Evolutionary conservation across 2,329 filamentous ascomycete genomes (phyloP).

Genomic region (Pseudogymnoascus sp.): DNA sequence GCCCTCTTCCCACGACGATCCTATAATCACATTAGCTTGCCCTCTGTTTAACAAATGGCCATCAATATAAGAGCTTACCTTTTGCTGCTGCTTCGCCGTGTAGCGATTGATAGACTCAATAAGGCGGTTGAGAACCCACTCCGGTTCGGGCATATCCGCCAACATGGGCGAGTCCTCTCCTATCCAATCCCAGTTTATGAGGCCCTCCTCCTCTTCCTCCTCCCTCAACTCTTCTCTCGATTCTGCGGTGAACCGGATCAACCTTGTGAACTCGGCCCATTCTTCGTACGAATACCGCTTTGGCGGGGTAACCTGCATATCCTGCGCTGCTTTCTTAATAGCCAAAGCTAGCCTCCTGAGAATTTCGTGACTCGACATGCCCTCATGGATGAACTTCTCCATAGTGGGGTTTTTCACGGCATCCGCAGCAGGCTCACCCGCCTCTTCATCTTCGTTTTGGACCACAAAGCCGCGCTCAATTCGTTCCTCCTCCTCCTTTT

Average conservation of each 20-base stretch:
- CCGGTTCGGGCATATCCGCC: conserved; percentile 52
- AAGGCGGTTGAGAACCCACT: conserved; percentile 59
- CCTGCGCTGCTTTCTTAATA: conserved; percentile 48
- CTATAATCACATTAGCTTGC: not conserved
- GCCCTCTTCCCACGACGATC: not conserved
- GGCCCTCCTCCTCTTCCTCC: conserved; percentile 48
- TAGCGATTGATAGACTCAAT: conserved; percentile 52
- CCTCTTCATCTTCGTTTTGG: conserved; percentile 29
- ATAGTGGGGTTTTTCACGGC: conserved; percentile 11
- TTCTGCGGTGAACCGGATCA: conserved; percentile 50
- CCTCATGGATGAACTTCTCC: conserved; percentile 1
- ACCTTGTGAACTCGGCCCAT: conserved; percentile 57
- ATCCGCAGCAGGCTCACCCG: conserved; percentile 11
- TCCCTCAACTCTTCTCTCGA: conserved; percentile 26
- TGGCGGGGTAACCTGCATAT: conserved; percentile 39
- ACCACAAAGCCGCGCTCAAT: conserved; percentile 29
- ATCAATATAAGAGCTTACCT: conserved; percentile 16
- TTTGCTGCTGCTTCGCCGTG: conserved; percentile 24
- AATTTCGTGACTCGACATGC: conserved; percentile 32
- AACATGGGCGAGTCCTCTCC: conserved; percentile 62
- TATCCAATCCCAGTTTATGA: conserved; percentile 67
- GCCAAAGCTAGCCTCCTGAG: conserved; percentile 47
- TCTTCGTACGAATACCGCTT: conserved; percentile 59
- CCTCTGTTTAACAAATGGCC: not conserved
- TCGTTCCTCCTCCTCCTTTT: conserved; percentile 36